Conservation (phyloP, 805 yeast species). For the Kodamaea fukazawae region DNA sequence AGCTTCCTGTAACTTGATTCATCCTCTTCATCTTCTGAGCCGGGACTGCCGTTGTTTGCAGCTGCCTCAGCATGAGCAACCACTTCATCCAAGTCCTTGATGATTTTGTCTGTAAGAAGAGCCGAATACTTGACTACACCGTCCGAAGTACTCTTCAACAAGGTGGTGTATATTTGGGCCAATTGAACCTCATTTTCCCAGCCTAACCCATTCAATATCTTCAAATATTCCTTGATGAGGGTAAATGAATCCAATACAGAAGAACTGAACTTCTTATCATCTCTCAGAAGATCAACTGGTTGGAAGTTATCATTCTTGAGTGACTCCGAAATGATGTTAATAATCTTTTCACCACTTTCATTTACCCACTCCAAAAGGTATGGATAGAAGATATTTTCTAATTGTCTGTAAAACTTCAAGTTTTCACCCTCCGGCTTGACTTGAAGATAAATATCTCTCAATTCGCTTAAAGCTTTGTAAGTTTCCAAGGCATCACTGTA, state of each 20-base stretch:
- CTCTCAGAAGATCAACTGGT: constrained; percentile 44
- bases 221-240: constrained; percentile 55
- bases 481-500: constrained; percentile 58
- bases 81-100: constrained; percentile 42
- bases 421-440: constrained; percentile 36
- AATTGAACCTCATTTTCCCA: constrained; percentile 68
- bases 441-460: constrained; percentile 51
- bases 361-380: constrained; percentile 37
- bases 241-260: constrained; percentile 69
- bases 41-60: constrained; percentile 14
- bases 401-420: constrained; percentile 44
- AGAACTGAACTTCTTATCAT: constrained; percentile 47
- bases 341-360: constrained; percentile 47
- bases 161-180: constrained; percentile 57
- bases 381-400: constrained; percentile 54
- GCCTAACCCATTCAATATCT: constrained; percentile 53
- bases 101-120: constrained; percentile 33
- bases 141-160: constrained; percentile 63
- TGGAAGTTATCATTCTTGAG: constrained; percentile 56
- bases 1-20: constrained; percentile 5
- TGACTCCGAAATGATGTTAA: constrained; percentile 51
- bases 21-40: constrained; percentile 15
- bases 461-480: constrained; percentile 50
- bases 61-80: constrained; percentile 3
- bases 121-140: constrained; percentile 54